Conservation (phyloP, 2,329 filamentous ascomycete species). For the Penicillium expansum region DNA sequence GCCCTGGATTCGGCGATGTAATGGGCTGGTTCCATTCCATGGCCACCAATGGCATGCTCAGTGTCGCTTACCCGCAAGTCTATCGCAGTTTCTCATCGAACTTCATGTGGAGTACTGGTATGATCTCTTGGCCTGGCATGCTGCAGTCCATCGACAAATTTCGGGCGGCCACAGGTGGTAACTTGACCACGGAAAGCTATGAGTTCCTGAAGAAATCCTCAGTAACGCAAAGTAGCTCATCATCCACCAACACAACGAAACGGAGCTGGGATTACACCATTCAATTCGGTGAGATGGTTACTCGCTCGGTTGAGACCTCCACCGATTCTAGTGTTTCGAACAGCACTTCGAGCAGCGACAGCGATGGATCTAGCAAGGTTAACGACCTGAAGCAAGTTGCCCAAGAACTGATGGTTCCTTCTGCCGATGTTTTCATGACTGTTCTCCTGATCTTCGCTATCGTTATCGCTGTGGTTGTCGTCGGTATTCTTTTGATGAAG, state of each 20-base stretch:
- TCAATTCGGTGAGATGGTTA: conserved; percentile 47
- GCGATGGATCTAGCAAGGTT: conserved; percentile 51
- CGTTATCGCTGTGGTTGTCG: conserved; percentile 75
- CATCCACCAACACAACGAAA: conserved; percentile 51
- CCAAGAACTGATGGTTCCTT: conserved; percentile 80
- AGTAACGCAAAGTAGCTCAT: conserved; percentile 61
- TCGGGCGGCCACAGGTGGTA: conserved; percentile 75
- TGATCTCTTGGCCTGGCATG: conserved; percentile 79
- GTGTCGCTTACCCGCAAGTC: conserved; percentile 79
- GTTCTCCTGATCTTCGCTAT: conserved; percentile 86
- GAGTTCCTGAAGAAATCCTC: conserved; percentile 64
- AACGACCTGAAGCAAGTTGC: conserved; percentile 77
- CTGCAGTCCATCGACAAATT: conserved; percentile 83
- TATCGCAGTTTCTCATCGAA: conserved; percentile 90
- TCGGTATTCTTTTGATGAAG: conserved; percentile 85
- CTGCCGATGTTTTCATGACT: conserved; percentile 94
- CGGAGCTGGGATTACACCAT: conserved; percentile 53
- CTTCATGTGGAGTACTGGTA: conserved; percentile 84
- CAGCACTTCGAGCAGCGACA: conserved; percentile 26
- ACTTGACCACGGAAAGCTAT: conserved; percentile 77
- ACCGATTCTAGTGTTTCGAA: conserved; percentile 40
- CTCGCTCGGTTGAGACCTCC: conserved; percentile 49
- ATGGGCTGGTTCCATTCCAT: conserved; percentile 90
- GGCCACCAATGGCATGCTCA: conserved; percentile 95
- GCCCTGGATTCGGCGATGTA: conserved; percentile 81